phyloP scores from a whole-genome alignment of 306 rosid genomes.

The Canavalia gladiata region DNA sequence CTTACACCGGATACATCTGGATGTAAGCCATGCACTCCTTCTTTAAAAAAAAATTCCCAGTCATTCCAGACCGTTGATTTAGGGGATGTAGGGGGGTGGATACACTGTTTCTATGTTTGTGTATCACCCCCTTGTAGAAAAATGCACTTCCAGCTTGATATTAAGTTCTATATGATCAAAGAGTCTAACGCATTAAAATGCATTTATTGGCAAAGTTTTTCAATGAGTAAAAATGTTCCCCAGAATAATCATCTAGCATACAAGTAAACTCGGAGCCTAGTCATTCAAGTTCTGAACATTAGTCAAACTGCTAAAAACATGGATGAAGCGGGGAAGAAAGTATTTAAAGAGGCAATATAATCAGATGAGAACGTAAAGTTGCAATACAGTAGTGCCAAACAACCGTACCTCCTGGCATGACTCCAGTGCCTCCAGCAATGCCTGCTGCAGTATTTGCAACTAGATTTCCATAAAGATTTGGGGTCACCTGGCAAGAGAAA shows the following conservation, averaged over 20 bases:
- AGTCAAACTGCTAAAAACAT: background rate
- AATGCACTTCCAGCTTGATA: slow-evolving; percentile 13
- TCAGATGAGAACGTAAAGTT: slow-evolving; percentile 31
- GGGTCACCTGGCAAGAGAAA: slow-evolving; percentile 80
- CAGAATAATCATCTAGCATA: slow-evolving; percentile 22
- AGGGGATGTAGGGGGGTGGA: no score
- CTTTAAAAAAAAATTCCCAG: no score
- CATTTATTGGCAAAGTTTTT: background rate
- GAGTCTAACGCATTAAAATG: background rate
- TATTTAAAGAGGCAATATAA: slow-evolving; percentile 18
- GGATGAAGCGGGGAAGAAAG: background rate
- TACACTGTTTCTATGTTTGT: no score
- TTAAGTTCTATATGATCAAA: slow-evolving; percentile 9
- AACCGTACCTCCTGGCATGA: slow-evolving; percentile 95
- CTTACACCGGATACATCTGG: no score
- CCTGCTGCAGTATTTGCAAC: slow-evolving; percentile 99
- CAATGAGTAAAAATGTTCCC: background rate
- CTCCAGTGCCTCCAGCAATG: slow-evolving; percentile 98
- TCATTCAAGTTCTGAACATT: slow-evolving; percentile 29
- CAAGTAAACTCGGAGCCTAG: background rate
- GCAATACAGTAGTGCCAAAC: slow-evolving; percentile 15
- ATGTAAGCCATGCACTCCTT: no score
- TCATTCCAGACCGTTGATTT: no score
- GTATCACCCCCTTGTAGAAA: background rate
- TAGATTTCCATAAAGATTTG: slow-evolving; percentile 95